These are phyloP conservation scores for Berberis vulgaris DNA, from an alignment of 164 flowering plant species.

Conservation along the genomic window DNA sequence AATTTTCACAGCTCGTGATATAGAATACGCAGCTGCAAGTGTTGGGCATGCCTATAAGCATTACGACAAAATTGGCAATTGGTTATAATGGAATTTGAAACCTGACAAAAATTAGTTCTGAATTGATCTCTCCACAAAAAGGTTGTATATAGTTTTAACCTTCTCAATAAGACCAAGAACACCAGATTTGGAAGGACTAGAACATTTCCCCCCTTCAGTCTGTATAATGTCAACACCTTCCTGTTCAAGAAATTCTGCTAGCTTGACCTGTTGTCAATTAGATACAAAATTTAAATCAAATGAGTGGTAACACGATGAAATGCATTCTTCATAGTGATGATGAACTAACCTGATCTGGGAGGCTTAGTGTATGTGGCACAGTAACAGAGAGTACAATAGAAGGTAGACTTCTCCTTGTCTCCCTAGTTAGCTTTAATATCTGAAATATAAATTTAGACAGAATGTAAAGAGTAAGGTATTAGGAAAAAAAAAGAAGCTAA, in stretches of 20 bases:
- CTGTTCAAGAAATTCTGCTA: slow-evolving; percentile 64
- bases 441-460: slow-evolving; percentile 14
- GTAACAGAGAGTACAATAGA: slow-evolving; percentile 61
- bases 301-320: neutral
- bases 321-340: neutral
- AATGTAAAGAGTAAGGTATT: neutral
- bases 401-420: slow-evolving; percentile 66
- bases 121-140: too few relatives aligned
- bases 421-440: slow-evolving; percentile 59
- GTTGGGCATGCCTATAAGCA: slow-evolving; percentile 60
- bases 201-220: slow-evolving; percentile 83
- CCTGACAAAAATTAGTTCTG: neutral
- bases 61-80: neutral
- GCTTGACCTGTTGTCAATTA: slow-evolving; percentile 45
- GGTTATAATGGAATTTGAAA: neutral
- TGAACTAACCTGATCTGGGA: slow-evolving; percentile 65
- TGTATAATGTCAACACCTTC: slow-evolving; percentile 85
- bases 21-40: slow-evolving; percentile 77
- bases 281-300: neutral
- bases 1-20: slow-evolving; percentile 68
- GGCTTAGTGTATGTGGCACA: slow-evolving; percentile 76
- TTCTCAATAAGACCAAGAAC: slow-evolving; percentile 75
- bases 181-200: slow-evolving; percentile 64
- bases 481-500: neutral
- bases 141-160: slow-evolving; percentile 22